A percentile compares a stretch with the other conserved stretches of the same genome.
Conservation (phyloP, 192 early-diverging fungal species). For the Helicostylum pulchrum region DNA sequence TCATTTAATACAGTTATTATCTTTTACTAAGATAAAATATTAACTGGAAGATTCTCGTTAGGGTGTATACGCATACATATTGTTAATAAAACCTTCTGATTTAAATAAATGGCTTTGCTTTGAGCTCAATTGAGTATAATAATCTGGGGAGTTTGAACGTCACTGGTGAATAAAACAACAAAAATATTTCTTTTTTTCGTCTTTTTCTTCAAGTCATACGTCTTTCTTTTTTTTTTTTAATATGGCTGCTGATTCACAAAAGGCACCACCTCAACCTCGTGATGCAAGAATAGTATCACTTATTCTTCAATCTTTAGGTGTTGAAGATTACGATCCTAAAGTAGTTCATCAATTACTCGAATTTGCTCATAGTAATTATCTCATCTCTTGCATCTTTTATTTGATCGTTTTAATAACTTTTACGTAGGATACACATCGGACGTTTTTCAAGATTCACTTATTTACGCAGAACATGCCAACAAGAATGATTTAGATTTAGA, state of each 20-base stretch:
- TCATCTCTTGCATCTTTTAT: background rate
- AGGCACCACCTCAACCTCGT: constrained; percentile 25
- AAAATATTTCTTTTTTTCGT: background rate
- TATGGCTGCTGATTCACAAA: constrained; percentile 20
- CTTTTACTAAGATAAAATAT: too few species aligned
- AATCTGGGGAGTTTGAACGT: too few species aligned
- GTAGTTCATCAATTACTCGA: constrained; percentile 91
- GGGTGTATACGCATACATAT: too few species aligned
- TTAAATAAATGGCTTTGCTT: too few species aligned
- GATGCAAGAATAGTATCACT: constrained; percentile 81
- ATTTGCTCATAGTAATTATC: constrained; percentile 78
- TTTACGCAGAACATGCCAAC: constrained; percentile 90
- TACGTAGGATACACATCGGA: constrained; percentile 80
- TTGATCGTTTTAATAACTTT: background rate
- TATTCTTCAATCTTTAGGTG: constrained; percentile 77
- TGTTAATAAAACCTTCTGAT: too few species aligned
- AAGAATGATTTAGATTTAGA: constrained; percentile 75
- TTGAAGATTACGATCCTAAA: constrained; percentile 87
- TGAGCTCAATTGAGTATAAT: too few species aligned
- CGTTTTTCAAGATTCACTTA: constrained; percentile 86
- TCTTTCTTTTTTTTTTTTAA: background rate
- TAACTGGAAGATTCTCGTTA: too few species aligned
- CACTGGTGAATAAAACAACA: too few species aligned
- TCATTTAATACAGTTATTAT: too few species aligned
- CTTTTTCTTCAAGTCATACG: background rate